Evolutionary conservation across 495 filamentous ascomycete genomes (phyloP), one percentile per base, ranked within the genome.

Genomic region (Podospora comata): DNA sequence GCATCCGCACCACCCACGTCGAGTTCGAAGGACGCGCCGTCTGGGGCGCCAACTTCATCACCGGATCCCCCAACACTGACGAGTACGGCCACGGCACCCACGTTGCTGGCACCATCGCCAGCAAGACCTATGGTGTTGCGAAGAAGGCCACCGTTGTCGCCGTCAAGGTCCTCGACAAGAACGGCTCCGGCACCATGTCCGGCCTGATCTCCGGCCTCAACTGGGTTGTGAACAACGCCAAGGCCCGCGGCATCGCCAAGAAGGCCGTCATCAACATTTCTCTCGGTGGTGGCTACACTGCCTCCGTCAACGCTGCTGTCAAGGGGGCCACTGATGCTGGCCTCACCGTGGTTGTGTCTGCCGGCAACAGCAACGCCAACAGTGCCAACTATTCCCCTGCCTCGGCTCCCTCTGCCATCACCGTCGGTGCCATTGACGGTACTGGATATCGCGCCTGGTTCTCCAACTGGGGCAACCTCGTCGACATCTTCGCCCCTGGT

Each of bases 71-170:
- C 27, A 78, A 84, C 70, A 78, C 77, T 5, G 86, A 75, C 77
- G 78, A 80, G 39, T 76, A 84, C 58, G 85, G 89, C 62, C 89
- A 91, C 75, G 89, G 89, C 60, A 91, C 89, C 5, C 89, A 91
- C 75, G 83, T 85, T 54, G 82, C 86, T 7, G 89, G 87, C 28
- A 89, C 86, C 56, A 83, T 90, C 19, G 88, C 76, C 32, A 84
- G 85, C 4, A 76, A 67, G 23, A 87, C 84, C 9, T 90, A 86
- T 70, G 89, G 89, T 71, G 82, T 91, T 48, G 83, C 88, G 62
- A 91, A 91, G 80, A 80, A 83, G 60, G 83, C 86, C n/a, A 84
- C 74, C 62, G 71, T 91, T 57, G 79, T 90, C 60, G 84, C 87
- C 62, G 87, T 91, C 70, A 91, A 91, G 77, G 88, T 91, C 60